phyloP scores from a whole-genome alignment of 2,329 filamentous ascomycete genomes.

The Paraphoma sp. region DNA sequence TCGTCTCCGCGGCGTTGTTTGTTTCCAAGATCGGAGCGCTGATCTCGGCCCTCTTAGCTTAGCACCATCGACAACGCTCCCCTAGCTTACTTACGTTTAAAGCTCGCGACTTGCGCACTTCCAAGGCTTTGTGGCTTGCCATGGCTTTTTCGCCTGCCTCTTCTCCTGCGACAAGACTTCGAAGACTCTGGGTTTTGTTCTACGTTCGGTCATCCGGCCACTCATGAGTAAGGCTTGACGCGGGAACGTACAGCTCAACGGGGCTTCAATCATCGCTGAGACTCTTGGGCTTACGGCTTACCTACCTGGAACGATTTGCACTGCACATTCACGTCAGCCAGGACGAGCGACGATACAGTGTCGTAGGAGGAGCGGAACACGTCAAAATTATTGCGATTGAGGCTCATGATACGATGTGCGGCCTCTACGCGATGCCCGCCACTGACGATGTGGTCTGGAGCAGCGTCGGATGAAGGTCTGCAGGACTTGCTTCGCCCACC shows the following conservation, averaged over 20 bases:
- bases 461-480: not conserved
- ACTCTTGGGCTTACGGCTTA: slow-evolving; percentile 14
- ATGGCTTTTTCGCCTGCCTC: slow-evolving; percentile 19
- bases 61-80: slow-evolving; percentile 16
- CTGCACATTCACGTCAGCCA: slow-evolving; percentile 2
- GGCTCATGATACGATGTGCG: not conserved
- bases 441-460: not conserved
- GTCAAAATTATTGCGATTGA: not conserved
- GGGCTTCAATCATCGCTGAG: slow-evolving; percentile 6
- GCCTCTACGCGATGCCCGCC: slow-evolving; percentile 1
- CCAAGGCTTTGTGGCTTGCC: slow-evolving; percentile 35
- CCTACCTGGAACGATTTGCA: slow-evolving; percentile 7
- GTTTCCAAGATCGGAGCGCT: slow-evolving; percentile 1
- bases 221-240: slow-evolving; percentile 13
- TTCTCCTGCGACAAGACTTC: slow-evolving; percentile 26
- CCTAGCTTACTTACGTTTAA: slow-evolving; percentile 10
- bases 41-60: slow-evolving; percentile 28
- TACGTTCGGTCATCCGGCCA: slow-evolving; percentile 17
- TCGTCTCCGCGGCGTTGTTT: not conserved
- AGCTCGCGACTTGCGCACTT: slow-evolving; percentile 13
- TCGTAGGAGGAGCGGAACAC: not conserved
- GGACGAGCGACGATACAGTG: not conserved
- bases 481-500: slow-evolving; percentile 8
- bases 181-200: slow-evolving; percentile 13
- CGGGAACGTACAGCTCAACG: not conserved